phyloP scores from a whole-genome alignment of 495 filamentous ascomycete genomes.

The Tuber aestivum region DNA sequence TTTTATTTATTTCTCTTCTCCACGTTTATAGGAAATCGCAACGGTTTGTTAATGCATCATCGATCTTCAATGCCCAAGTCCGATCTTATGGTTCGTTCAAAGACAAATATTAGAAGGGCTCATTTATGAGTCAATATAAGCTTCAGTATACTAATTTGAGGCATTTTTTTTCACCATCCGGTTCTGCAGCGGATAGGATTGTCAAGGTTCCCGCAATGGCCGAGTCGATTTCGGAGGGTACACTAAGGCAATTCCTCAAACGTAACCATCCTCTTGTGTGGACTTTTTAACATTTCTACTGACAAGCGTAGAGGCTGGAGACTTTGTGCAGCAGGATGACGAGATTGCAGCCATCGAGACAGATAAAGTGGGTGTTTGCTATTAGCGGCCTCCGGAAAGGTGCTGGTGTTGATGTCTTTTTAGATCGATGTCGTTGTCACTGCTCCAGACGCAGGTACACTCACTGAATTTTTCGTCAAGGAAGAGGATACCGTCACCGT shows the following conservation, averaged over 20 bases:
- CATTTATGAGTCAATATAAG: not conserved
- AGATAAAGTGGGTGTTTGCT: slow-evolving; percentile 71
- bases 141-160: not conserved
- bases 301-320: slow-evolving; percentile 63
- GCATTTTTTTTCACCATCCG: too few species aligned
- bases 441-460: slow-evolving; percentile 80
- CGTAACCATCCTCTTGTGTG: slow-evolving; percentile 46
- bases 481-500: slow-evolving; percentile 96
- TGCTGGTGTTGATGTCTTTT: slow-evolving; percentile 14
- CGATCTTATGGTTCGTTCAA: slow-evolving; percentile 36
- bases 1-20: slow-evolving; percentile 10
- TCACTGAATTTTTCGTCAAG: slow-evolving; percentile 81
- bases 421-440: slow-evolving; percentile 96
- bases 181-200: slow-evolving; percentile 53
- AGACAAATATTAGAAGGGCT: not conserved
- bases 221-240: slow-evolving; percentile 97
- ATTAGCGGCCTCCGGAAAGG: not conserved
- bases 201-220: slow-evolving; percentile 98
- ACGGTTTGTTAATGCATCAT: slow-evolving; percentile 29
- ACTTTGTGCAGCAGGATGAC: slow-evolving; percentile 92
- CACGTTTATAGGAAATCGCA: slow-evolving; percentile 28
- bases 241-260: slow-evolving; percentile 92
- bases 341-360: slow-evolving; percentile 99
- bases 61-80: slow-evolving; percentile 34
- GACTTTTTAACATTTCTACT: slow-evolving; percentile 24